phyloP scores from a whole-genome alignment of 306 rosid species.

The Arachis hypogaea region DNA sequence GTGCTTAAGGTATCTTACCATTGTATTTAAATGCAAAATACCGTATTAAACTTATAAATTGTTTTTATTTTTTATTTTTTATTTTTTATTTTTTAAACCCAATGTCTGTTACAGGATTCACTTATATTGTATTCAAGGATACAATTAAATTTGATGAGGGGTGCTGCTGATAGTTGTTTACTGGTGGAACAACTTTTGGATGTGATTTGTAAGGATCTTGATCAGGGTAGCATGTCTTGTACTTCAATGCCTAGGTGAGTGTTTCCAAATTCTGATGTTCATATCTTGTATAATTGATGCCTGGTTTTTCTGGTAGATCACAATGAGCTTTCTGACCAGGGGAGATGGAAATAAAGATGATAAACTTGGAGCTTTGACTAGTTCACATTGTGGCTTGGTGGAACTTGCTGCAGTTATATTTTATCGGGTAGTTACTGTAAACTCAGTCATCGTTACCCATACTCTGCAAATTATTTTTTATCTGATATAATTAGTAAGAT shows the following conservation, averaged over 20 bases:
- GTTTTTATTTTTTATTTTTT: not conserved
- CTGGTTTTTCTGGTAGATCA: constrained; percentile 35
- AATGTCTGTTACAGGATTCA: constrained; percentile 65
- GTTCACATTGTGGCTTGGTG: constrained; percentile 73
- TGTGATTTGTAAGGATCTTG: constrained; percentile 86
- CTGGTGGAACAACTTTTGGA: constrained; percentile 84
- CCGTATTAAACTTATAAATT: constrained; percentile 10
- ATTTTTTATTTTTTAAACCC: not conserved
- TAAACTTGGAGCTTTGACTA: constrained; percentile 74
- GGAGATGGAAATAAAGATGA: constrained; percentile 77
- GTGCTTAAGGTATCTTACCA: constrained; percentile 66
- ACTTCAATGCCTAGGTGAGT: constrained; percentile 63
- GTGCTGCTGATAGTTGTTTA: constrained; percentile 60
- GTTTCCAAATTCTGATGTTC: constrained; percentile 15
- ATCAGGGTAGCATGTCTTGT: constrained; percentile 66
- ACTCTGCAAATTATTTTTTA: constrained; percentile 13
- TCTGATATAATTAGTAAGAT: constrained; percentile 8
- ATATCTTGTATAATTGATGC: constrained; percentile 24
- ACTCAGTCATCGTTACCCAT: constrained; percentile 16
- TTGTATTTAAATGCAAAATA: constrained; percentile 36
- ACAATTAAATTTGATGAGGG: constrained; percentile 72
- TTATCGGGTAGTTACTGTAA: constrained; percentile 61
- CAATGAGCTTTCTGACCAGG: constrained; percentile 53
- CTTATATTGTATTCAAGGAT: constrained; percentile 73
- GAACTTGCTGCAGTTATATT: constrained; percentile 87